Evolutionary conservation across 192 early-diverging fungal genomes (phyloP), one percentile per base, ranked within the genome.

Genomic region (Backusella mclennaniae): DNA sequence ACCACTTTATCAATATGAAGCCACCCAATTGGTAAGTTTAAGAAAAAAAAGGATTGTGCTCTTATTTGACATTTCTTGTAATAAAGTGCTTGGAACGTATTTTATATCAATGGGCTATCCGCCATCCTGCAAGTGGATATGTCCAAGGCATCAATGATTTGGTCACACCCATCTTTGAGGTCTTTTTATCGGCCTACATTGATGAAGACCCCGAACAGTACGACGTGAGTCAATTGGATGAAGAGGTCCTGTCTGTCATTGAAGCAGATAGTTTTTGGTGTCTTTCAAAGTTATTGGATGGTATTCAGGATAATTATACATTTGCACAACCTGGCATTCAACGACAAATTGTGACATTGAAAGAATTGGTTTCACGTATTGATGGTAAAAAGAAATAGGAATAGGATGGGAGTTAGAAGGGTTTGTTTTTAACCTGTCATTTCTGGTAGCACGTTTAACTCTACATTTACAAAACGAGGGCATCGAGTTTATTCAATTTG

Each of bases 71-170:
- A 33, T 33, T 33, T 33, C 33, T 33, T 33, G 33, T 33, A 33
- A 33, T 33, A 33, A 33, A 33, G 91, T 90, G 92, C 66, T 84
- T 99, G 11, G 97, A 96, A 83, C 90, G 96, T 15, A 90, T 98
- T 33, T 88, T 99, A 3, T 99, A 99, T 76, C 92, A 93, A 75
- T 99, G 98, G 98, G 95, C 98, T 0, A 96, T 96, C 15, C 87
- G 98, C 29, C 98, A 99, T 73, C 98, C 98, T 7, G 98, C 98
- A n/a, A 94, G 92, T 83, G 97, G 96, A 66, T 99, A 98, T 83
- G 98, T 99, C 12, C 98, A 99, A 76, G 98, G 98, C 1, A 99
- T 99, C 77, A 98, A 99, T 84, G 98, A 99, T 78, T 85, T 99
- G 33, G 94, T 96, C 11, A 97, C 96, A 35, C 97, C 98, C 19